Evolutionary conservation across 2,329 filamentous ascomycete genomes (phyloP), one percentile per base, ranked within the genome.

Genomic region (Anthostomella pinea): DNA sequence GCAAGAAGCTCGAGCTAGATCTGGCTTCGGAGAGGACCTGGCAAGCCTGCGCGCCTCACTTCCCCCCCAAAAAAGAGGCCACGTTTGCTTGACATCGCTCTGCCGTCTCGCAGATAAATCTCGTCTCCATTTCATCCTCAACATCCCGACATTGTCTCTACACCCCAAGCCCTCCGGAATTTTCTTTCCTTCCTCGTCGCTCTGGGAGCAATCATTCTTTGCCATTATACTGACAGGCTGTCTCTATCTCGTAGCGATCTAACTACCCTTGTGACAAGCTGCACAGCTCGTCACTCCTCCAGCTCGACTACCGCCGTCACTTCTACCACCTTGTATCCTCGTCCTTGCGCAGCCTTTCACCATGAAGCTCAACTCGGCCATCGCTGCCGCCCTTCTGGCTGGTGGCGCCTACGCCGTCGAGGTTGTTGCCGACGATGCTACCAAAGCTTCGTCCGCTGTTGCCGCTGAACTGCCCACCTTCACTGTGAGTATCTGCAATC

Each of bases 281-380:
- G 9, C 18, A 17, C 22, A 14, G n/a, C 27, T 16, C 19, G 15
- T 23, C 27, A 28, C 35, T 37, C 13, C 26, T 41, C 37, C 33
- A 30, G 24, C 33, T 39, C 37, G 33, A 32, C 34, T 27, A 33
- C 33, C 44, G 18, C 23, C 33, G 30, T 36, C 21, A 13, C 16
- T 16, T 31, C 28, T 23, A n/a, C 32, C 30, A 15, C 34, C 29
- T 35, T n/a, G 33, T 14, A 36, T 39, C 29, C 31, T 32, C 13
- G 20, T 40, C 2, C n/a, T 17, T 35, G 11, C n/a, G 26, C 32
- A 38, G 36, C 30, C 33, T 42, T 54, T 49, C 75, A 81, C 60
- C 61, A 94, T 95, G 88, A 87, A 85, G 80, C 81, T 95, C 69
- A 84, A 85, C 70, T 73, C 85, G 64, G 79, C 85, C 60, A 78